phyloP scores from a whole-genome alignment of 108 stramenopile species.

The Conticribra weissflogii region DNA sequence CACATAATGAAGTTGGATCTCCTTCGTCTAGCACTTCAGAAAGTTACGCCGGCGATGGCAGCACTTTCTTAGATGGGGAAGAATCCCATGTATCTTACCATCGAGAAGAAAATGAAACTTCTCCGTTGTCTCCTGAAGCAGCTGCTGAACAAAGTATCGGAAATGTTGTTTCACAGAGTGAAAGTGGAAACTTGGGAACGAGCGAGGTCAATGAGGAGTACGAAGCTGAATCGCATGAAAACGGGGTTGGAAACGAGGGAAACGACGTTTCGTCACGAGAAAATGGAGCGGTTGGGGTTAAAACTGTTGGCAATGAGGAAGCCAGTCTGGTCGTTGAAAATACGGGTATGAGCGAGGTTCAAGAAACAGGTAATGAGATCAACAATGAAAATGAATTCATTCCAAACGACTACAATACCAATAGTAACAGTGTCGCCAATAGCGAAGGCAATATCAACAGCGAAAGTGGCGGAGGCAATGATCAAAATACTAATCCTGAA shows the following conservation, averaged over 20 bases:
- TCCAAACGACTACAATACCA: not conserved
- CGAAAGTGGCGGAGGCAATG: not conserved
- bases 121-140: too few relatives aligned
- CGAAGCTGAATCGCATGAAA: too few relatives aligned
- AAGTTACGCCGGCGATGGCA: too few relatives aligned
- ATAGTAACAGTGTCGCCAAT: not conserved
- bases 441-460: not conserved
- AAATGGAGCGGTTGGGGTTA: not conserved
- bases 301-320: not conserved
- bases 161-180: too few relatives aligned
- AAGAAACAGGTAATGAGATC: not conserved
- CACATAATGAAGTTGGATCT: too few relatives aligned
- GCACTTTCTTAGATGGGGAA: not conserved
- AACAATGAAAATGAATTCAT: not conserved
- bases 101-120: not conserved
- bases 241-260: too few relatives aligned
- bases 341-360: too few relatives aligned
- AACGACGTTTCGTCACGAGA: not conserved
- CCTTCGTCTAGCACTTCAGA: too few relatives aligned
- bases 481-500: not conserved
- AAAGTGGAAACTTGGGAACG: too few relatives aligned
- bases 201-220: too few relatives aligned
- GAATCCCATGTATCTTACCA: not conserved
- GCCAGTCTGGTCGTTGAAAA: too few relatives aligned
- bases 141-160: too few relatives aligned